Base-by-base conservation (phyloP, 1,139 yeast genomes). In the Ashbya aceris region DNA sequence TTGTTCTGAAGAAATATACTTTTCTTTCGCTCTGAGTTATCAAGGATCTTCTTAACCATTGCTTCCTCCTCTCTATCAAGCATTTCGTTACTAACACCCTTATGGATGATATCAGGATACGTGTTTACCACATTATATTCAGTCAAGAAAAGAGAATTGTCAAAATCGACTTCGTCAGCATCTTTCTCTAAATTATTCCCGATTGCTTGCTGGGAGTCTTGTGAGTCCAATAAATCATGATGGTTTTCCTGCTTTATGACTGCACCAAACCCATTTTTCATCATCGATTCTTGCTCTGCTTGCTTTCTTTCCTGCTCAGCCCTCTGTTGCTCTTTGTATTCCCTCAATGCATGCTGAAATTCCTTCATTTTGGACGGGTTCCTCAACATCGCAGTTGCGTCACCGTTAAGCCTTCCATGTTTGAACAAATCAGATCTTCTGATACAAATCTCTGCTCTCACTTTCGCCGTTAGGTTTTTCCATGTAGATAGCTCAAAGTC, bases 91-190 rank as follows among this genome's bases (percentile, higher is more conserved):
- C 71, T 71, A 23, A 75, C 64, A 10, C 87, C 87, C 27, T 54
- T 53, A 50, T 74, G 80, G 7, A 65, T 63, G 5, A 84, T 56
- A 0, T 79, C 76, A 0, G 98, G 97, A 7, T 87, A 57, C 0
- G 91, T 89, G 32, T 94, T 87, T 2, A 77, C 69, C 2, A 83
- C 76, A 52, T 89, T 96, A 60, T 89, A 91, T 58, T 91, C 97
- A 34, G 84, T 68, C 40, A 87, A 64, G 51, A 83, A 82, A 3
- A 81, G 42, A 2, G 57, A 54, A 29, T 63, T 63, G 30, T 64
- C 66, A 5, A 53, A 34, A 27, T 60, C 64, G 23, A 60, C 49
- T 23, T 59, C 62, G 27, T 51, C 45, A 6, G 52, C 42, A 7
- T 49, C 52, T 31, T 56, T 58, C 12, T 55, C 57, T 11, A 54